Percentiles rank a stretch among this genome's conserved stretches.
Evolutionary conservation across 192 early-diverging fungal genomes (phyloP).

Genomic region (Mortierella alpina): DNA sequence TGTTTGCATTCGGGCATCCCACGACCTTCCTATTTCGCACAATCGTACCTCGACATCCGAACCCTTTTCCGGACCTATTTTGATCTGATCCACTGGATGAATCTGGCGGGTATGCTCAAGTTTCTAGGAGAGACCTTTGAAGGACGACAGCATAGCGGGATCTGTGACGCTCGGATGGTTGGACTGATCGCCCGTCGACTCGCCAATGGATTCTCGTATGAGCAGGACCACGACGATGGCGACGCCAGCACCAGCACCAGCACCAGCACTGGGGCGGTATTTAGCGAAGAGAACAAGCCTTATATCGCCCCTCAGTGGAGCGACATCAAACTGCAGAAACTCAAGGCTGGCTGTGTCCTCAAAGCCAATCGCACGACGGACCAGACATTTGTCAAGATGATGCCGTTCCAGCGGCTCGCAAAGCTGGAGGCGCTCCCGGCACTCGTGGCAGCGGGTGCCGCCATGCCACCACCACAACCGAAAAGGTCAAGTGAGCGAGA

Average conservation of each 20-base stretch:
- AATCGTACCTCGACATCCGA: constrained; percentile 75
- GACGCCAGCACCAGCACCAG: neutral
- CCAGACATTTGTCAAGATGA: constrained; percentile 23
- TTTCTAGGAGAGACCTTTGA: constrained; percentile 71
- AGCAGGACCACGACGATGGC: neutral
- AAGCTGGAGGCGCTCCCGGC: constrained; percentile 9
- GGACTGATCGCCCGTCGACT: constrained; percentile 73
- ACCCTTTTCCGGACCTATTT: constrained; percentile 67
- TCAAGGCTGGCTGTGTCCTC: constrained; percentile 34
- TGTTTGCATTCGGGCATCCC: constrained; percentile 63
- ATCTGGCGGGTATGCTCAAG: constrained; percentile 75
- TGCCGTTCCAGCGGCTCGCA: constrained; percentile 25
- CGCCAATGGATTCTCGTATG: constrained; percentile 42
- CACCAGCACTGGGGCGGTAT: neutral
- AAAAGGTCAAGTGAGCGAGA: no score
- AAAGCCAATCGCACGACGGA: constrained; percentile 33
- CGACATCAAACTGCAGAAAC: constrained; percentile 3
- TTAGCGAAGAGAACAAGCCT: constrained; percentile 13
- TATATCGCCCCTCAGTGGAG: constrained; percentile 23
- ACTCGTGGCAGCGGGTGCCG: neutral
- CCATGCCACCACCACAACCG: neutral
- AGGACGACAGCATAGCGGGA: constrained; percentile 81
- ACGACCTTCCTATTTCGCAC: constrained; percentile 70
- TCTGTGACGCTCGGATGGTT: constrained; percentile 87
- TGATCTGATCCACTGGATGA: constrained; percentile 52